Conservation (phyloP, 2,329 filamentous ascomycete genomes). For the Cyphellophora attinorum region DNA sequence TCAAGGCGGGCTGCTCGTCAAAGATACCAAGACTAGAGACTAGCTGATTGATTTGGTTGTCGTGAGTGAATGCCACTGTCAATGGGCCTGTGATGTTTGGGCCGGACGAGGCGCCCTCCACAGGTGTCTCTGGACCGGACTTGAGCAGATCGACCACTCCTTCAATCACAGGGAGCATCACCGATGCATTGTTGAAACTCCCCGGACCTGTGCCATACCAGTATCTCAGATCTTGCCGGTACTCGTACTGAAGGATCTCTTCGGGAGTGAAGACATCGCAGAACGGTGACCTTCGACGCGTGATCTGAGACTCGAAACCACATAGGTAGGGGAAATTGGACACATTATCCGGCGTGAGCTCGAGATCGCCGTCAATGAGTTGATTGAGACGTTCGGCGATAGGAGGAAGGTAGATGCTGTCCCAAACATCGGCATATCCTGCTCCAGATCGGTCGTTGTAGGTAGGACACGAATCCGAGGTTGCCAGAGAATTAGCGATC, state of each 20-base stretch:
- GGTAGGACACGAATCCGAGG: constrained; percentile 53
- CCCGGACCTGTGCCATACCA: constrained; percentile 56
- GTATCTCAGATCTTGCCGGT: constrained; percentile 59
- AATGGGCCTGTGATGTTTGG: constrained; percentile 38
- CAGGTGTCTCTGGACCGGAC: constrained; percentile 42
- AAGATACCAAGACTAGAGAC: constrained; percentile 53
- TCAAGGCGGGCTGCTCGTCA: constrained; percentile 43
- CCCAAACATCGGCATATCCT: constrained; percentile 39
- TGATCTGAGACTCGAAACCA: constrained; percentile 60
- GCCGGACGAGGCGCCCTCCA: constrained; percentile 36
- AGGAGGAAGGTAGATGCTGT: constrained; percentile 42
- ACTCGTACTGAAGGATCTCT: constrained; percentile 56
- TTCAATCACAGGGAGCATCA: constrained; percentile 56
- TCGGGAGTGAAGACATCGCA: constrained; percentile 53
- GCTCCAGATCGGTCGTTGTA: constrained; percentile 47
- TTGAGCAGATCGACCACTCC: constrained; percentile 44
- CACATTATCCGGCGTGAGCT: constrained; percentile 44
- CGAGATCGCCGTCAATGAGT: constrained; percentile 45
- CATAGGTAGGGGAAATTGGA: constrained; percentile 56
- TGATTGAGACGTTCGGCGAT: constrained; percentile 45
- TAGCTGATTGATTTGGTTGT: constrained; percentile 56
- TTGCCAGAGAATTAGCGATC: constrained; percentile 53
- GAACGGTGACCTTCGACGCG: constrained; percentile 50
- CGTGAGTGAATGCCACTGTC: constrained; percentile 54
- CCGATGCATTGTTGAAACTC: constrained; percentile 42